Percentiles rank a stretch among this genome's conserved stretches.
Conservation (phyloP, 495 filamentous ascomycete species). For the Xylaria castorea region DNA sequence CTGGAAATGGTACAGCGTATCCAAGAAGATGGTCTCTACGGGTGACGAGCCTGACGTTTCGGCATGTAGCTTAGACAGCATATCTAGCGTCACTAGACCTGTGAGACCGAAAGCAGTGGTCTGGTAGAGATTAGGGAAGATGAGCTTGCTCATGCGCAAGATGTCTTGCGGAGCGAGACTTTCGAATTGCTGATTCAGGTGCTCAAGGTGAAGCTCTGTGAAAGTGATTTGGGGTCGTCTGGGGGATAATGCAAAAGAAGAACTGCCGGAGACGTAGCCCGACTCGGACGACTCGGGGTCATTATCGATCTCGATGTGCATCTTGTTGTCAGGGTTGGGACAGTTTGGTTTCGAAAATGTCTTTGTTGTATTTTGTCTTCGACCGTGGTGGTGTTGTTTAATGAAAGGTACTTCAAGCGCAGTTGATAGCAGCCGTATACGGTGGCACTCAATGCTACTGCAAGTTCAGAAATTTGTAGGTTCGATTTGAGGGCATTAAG, state of each 20-base stretch:
- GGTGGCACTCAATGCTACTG: neutral
- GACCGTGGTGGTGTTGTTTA: neutral
- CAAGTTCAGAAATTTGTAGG: neutral
- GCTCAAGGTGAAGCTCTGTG: slow-evolving; percentile 84
- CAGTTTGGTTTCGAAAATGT: neutral
- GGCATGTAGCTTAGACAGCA: slow-evolving; percentile 84
- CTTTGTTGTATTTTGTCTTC: neutral
- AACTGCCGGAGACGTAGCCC: neutral
- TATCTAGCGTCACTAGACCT: slow-evolving; percentile 88
- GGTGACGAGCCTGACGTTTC: slow-evolving; percentile 63
- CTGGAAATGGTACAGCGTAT: slow-evolving; percentile 91
- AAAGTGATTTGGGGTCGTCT: slow-evolving; percentile 72
- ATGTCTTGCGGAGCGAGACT: slow-evolving; percentile 78
- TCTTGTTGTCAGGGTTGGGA: neutral
- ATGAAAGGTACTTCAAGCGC: neutral
- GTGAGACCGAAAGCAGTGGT: slow-evolving; percentile 93
- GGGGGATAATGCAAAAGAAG: neutral
- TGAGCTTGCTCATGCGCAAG: slow-evolving; percentile 85
- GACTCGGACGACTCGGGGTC: neutral
- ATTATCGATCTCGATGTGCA: neutral
- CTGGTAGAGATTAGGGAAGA: slow-evolving; percentile 88
- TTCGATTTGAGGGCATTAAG: neutral
- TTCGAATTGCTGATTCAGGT: slow-evolving; percentile 84
- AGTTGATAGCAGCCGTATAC: neutral
- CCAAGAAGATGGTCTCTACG: slow-evolving; percentile 90